Evolutionary conservation across 306 rosid species (phyloP).

Genomic region (Urtica urens): DNA sequence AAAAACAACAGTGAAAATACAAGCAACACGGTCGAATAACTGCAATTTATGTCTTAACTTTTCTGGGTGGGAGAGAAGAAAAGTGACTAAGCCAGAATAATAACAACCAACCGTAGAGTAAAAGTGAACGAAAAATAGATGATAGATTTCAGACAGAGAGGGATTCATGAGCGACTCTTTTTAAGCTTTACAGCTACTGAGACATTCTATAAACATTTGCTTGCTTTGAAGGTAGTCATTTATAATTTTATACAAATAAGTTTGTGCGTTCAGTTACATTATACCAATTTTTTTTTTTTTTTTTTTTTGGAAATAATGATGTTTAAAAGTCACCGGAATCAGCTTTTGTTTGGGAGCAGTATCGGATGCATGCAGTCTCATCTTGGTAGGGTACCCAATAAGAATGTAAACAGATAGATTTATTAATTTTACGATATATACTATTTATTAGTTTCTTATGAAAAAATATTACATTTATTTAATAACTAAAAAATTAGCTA

Average conservation of each 20-base stretch:
- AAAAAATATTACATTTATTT: no score
- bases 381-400: not conserved
- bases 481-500: no score
- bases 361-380: slow-evolving; percentile 16
- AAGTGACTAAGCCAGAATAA: not conserved
- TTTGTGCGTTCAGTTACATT: no score
- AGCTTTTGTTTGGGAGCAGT: slow-evolving; percentile 4
- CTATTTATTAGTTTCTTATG: no score
- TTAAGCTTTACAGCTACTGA: slow-evolving; percentile 31
- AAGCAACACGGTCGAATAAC: not conserved
- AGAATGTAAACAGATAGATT: not conserved
- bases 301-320: slow-evolving; percentile 10
- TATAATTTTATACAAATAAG: no score
- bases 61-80: slow-evolving; percentile 9
- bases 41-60: not conserved
- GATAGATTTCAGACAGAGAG: not conserved
- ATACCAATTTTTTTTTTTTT: no score
- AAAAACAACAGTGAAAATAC: not conserved
- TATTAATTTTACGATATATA: no score
- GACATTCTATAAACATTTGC: no score
- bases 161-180: not conserved
- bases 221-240: slow-evolving; percentile 11
- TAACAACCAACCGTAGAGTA: not conserved
- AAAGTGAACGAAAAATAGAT: no score
- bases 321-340: slow-evolving; percentile 2